phyloP scores from a whole-genome alignment of 805 yeast species.

The Huiozyma sinensis region DNA sequence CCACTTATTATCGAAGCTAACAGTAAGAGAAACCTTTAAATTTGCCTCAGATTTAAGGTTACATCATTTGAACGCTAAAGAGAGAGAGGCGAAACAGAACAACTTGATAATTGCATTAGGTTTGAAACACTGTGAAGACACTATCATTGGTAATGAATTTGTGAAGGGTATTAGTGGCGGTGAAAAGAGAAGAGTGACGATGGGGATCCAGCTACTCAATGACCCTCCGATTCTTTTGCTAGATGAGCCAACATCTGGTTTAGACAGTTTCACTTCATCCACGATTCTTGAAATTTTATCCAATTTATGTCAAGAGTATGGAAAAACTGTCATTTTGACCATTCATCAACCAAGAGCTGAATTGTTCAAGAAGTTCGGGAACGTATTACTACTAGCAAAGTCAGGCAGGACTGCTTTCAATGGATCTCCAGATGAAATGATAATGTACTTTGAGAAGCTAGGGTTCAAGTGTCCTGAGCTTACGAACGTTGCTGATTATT shows the following conservation, averaged over 20 bases:
- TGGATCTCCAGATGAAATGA: slow-evolving; percentile 41
- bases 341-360: slow-evolving; percentile 78
- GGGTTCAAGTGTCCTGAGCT: slow-evolving; percentile 50
- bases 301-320: slow-evolving; percentile 40
- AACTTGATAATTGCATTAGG: slow-evolving; percentile 59
- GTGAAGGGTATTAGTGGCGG: slow-evolving; percentile 77
- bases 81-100: slow-evolving; percentile 40
- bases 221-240: slow-evolving; percentile 61
- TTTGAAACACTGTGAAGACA: slow-evolving; percentile 66
- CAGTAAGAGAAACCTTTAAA: slow-evolving; percentile 66
- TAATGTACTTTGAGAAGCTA: slow-evolving; percentile 35
- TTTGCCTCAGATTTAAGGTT: slow-evolving; percentile 64
- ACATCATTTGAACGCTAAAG: slow-evolving; percentile 33
- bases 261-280: slow-evolving; percentile 69
- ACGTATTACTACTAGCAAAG: slow-evolving; percentile 59
- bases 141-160: slow-evolving; percentile 50
- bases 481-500: slow-evolving; percentile 64
- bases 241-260: slow-evolving; percentile 87
- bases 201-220: slow-evolving; percentile 66
- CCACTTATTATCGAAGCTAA: slow-evolving; percentile 55
- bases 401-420: slow-evolving; percentile 64
- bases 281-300: slow-evolving; percentile 53
- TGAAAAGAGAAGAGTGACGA: slow-evolving; percentile 75
- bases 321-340: slow-evolving; percentile 61
- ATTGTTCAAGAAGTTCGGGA: slow-evolving; percentile 54